These are phyloP conservation scores for Neonectria ditissima DNA, from an alignment of 2,329 filamentous ascomycete species.

Conservation along the genomic window DNA sequence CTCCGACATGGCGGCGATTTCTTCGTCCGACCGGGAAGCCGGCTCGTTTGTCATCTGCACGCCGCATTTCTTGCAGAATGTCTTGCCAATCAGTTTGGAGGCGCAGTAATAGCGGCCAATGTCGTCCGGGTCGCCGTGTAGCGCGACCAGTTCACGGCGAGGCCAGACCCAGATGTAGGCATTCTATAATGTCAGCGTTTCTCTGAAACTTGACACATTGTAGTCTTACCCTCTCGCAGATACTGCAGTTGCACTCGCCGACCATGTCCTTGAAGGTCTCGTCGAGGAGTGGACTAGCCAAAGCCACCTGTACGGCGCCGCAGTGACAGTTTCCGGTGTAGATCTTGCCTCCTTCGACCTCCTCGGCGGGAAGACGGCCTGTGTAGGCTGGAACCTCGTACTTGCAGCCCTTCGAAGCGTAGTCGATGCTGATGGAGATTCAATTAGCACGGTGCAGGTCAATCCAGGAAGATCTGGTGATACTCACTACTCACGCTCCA, in stretches of 20 bases:
- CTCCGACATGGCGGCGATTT: constrained; percentile 50
- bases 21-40: constrained; percentile 49
- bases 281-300: constrained; percentile 58
- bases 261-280: constrained; percentile 48
- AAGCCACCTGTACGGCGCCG: constrained; percentile 59
- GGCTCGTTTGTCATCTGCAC: constrained; percentile 54
- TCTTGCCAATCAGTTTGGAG: constrained; percentile 50
- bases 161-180: constrained; percentile 61
- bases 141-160: constrained; percentile 51
- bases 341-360: constrained; percentile 52
- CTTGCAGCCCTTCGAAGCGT: constrained; percentile 45
- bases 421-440: constrained; percentile 46
- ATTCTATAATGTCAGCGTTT: constrained; percentile 46
- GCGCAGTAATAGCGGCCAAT: constrained; percentile 55
- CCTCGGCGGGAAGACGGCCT: constrained; percentile 54
- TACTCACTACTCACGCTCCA: constrained; percentile 53
- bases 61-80: constrained; percentile 63
- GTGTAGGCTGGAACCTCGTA: constrained; percentile 54
- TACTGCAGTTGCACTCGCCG: constrained; percentile 64
- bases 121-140: constrained; percentile 55
- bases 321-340: constrained; percentile 67
- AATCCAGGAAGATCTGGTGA: too few species aligned
- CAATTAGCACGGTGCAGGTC: background rate
- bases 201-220: too few species aligned
- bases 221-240: constrained; percentile 55